These are phyloP conservation scores for Achaetomiella virescens DNA, from an alignment of 495 filamentous ascomycete species.

Conservation along the genomic window DNA sequence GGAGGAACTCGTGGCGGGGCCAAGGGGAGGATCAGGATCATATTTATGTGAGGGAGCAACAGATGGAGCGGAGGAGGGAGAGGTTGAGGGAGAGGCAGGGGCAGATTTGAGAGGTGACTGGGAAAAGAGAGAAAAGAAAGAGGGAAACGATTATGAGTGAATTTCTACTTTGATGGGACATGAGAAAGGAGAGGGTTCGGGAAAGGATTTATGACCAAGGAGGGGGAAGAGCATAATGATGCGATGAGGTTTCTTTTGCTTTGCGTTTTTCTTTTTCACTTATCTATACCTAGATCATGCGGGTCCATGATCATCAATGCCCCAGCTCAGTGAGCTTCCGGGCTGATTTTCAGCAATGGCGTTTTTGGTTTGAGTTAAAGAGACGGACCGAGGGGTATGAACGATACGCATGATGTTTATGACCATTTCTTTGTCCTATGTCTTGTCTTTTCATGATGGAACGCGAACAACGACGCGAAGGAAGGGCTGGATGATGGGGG, in stretches of 20 bases:
- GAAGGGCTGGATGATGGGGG: neutral
- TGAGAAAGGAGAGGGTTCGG: too few relatives aligned
- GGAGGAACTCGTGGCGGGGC: conserved; percentile 25
- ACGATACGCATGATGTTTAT: neutral
- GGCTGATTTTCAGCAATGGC: neutral
- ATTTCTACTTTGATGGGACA: too few relatives aligned
- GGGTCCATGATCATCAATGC: neutral
- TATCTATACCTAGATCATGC: conserved; percentile 6
- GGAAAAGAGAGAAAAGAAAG: neutral
- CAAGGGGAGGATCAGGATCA: too few relatives aligned
- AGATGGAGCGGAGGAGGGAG: neutral
- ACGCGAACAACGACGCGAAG: neutral
- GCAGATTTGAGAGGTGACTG: neutral
- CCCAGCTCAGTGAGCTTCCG: conserved; percentile 1
- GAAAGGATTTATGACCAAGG: neutral
- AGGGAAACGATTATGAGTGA: neutral
- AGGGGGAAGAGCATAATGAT: neutral
- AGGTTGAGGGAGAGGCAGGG: neutral
- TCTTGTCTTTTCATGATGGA: neutral
- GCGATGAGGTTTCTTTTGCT: neutral
- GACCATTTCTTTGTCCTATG: neutral
- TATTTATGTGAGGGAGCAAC: conserved; percentile 2
- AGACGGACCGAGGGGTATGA: neutral
- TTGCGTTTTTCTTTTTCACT: conserved; percentile 9
- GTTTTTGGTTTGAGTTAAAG: neutral